These are phyloP conservation scores for Cutaneotrichosporon sp. DNA, from an alignment of 1,284 basidiomycete genomes.

Conservation along the genomic window DNA sequence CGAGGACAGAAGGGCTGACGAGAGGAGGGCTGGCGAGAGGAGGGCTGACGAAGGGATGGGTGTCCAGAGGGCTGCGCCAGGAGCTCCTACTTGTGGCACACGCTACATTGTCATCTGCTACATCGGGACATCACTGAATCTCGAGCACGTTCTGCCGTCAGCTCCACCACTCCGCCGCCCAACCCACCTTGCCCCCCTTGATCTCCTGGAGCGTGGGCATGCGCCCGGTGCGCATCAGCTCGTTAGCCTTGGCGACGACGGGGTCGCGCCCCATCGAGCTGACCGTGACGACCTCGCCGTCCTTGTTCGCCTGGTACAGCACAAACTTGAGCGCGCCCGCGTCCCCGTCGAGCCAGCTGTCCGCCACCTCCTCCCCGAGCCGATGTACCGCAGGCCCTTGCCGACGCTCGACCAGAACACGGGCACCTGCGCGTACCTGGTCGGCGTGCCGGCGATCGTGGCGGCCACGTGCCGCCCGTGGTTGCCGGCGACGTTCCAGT, in stretches of 20 bases:
- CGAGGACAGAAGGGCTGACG: too few species aligned
- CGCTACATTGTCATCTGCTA: not conserved
- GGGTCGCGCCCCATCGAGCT: constrained; percentile 63
- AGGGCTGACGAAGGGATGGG: too few species aligned
- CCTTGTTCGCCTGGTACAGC: constrained; percentile 82
- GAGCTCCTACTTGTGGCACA: too few species aligned
- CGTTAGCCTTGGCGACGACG: constrained; percentile 75
- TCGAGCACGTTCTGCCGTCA: constrained; percentile 43
- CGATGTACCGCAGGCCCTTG: constrained; percentile 78
- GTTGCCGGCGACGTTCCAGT: constrained; percentile 70
- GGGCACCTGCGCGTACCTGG: constrained; percentile 66
- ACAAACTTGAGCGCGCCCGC: constrained; percentile 80
- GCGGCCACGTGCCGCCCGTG: constrained; percentile 82
- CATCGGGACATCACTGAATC: constrained; percentile 23
- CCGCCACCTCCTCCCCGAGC: constrained; percentile 67
- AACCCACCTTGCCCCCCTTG: constrained; percentile 57
- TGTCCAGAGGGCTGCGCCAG: too few species aligned
- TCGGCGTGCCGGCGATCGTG: constrained; percentile 58
- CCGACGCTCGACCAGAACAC: constrained; percentile 81
- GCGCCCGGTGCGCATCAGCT: constrained; percentile 72
- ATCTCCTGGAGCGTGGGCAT: constrained; percentile 82
- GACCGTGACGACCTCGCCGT: constrained; percentile 75
- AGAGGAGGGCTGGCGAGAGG: too few species aligned
- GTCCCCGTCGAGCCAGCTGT: constrained; percentile 74
- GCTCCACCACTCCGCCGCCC: not conserved